Percentiles rank a stretch among this genome's conserved stretches.
phyloP scores from a whole-genome alignment of 352 stramenopile genomes.

The Vaucheria bursata region DNA sequence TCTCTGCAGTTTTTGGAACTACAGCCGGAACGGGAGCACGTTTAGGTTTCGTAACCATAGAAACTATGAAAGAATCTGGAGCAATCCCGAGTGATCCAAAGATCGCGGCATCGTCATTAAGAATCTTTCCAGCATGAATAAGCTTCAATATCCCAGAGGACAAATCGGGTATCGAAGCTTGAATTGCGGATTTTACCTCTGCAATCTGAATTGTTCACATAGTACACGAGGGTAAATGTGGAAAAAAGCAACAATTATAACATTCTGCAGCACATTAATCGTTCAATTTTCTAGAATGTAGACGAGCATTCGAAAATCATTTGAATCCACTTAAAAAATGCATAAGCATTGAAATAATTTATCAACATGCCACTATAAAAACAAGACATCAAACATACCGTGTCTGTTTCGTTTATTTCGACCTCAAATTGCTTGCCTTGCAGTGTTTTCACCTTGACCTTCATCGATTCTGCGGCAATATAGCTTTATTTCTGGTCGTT shows the following conservation, averaged over 20 bases:
- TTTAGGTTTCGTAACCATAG: conserved; percentile 59
- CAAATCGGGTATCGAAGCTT: conserved; percentile 57
- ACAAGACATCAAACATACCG: conserved; percentile 38
- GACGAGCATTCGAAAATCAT: background rate
- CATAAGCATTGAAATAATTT: background rate
- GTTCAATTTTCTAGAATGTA: background rate
- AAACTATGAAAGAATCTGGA: conserved; percentile 67
- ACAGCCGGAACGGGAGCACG: conserved; percentile 53
- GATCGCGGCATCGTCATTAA: conserved; percentile 63
- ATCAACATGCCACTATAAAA: background rate
- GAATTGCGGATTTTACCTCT: conserved; percentile 61
- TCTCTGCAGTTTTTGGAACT: conserved; percentile 38
- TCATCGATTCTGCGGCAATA: too few species aligned
- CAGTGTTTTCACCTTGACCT: conserved; percentile 70
- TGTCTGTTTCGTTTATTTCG: conserved; percentile 58
- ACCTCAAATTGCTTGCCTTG: conserved; percentile 67
- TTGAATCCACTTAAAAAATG: background rate
- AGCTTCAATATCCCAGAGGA: conserved; percentile 62
- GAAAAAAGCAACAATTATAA: conserved; percentile 5
- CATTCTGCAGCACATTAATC: conserved; percentile 6
- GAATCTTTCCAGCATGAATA: conserved; percentile 71
- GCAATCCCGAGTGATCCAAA: conserved; percentile 62
- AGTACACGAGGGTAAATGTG: background rate
- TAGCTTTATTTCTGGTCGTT: too few species aligned
- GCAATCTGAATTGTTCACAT: conserved; percentile 44